Evolutionary conservation across 192 early-diverging fungal species (phyloP), one percentile per base, ranked within the genome.

Genomic region (Backusella liffmaniae): DNA sequence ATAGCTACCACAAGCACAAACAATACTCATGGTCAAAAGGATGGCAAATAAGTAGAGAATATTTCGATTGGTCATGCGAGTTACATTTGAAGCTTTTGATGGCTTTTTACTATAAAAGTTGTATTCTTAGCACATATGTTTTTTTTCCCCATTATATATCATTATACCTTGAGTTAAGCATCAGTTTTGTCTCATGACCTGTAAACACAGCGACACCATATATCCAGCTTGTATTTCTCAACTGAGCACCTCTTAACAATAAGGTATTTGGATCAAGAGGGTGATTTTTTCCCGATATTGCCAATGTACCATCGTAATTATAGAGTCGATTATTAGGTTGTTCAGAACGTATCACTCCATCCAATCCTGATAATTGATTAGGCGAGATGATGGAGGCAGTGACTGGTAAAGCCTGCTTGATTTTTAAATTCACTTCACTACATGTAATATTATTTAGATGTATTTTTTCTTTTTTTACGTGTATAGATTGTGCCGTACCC

Each of bases 131-230:
- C 30, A 32, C 30, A 32, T 2, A 32, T 32, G 2, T 32, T 3
- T 32, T 32, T 32, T 32, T 41, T 5, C 39, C 6, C 10, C 39
- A 41, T 41, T 32, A 0, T 41, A 7, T 41, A 41, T 41, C 39
- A 41, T 62, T 62, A 8, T 77, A 81, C 80, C 80, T 82, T n/a
- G 82, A 83, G 53, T 98, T 98, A 42, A 93, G 90, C 95, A 98
- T 96, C 72, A 98, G 88, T 85, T 98, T 98, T 29, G 96, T 93
- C 75, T 98, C 97, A 75, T 97, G 95, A 39, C 97, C 97, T 0
- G 97, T 97, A 70, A 96, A 97, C 1, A 98, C 87, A 8, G 92
- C 94, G 39, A 94, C 85, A 56, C 90, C 95, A 71, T 96, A 98
- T 37, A 94, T 89, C 96, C 96, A 98, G 59, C 92, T 87, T 5